Conservation (phyloP, 2,329 filamentous ascomycete species). For the Penicillium oxalicum region DNA sequence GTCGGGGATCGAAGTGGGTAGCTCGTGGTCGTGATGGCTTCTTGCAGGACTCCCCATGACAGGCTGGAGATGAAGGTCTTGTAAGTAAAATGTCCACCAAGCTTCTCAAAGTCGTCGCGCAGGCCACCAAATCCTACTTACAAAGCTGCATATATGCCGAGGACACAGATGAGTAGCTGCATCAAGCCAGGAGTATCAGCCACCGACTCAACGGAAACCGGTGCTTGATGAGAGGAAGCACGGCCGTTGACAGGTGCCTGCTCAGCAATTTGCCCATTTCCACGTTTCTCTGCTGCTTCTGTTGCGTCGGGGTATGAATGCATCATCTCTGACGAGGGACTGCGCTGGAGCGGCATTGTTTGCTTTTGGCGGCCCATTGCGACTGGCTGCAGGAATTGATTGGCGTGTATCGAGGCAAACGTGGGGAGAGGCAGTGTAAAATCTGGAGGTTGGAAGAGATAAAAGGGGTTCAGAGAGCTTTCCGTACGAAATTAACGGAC, state of each 20-base stretch:
- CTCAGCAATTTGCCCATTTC: constrained; percentile 28
- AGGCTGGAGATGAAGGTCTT: constrained; percentile 49
- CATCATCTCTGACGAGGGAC: constrained; percentile 62
- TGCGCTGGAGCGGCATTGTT: constrained; percentile 57
- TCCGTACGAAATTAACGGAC: too few relatives aligned
- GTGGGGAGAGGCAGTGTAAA: too few relatives aligned
- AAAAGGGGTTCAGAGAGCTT: too few relatives aligned
- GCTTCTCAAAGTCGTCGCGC: not conserved
- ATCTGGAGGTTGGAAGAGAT: too few relatives aligned
- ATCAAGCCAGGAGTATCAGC: constrained; percentile 53
- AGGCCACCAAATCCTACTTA: constrained; percentile 38
- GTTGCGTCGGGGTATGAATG: constrained; percentile 30
- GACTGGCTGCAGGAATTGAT: not conserved
- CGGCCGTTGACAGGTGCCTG: constrained; percentile 14
- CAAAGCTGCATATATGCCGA: constrained; percentile 96
- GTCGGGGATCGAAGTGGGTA: constrained; percentile 60
- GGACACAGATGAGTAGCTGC: constrained; percentile 80
- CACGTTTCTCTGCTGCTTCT: constrained; percentile 20
- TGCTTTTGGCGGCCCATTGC: constrained; percentile 69
- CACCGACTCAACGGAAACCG: constrained; percentile 24
- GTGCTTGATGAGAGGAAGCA: constrained; percentile 16
- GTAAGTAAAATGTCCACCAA: constrained; percentile 1
- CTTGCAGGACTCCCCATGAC: constrained; percentile 94
- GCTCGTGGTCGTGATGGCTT: constrained; percentile 89
- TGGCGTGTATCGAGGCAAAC: too few relatives aligned